Percentiles rank a stretch among this genome's conserved stretches.
phyloP scores from a whole-genome alignment of 305 asterid genomes.

The Fraxinus nigra region DNA sequence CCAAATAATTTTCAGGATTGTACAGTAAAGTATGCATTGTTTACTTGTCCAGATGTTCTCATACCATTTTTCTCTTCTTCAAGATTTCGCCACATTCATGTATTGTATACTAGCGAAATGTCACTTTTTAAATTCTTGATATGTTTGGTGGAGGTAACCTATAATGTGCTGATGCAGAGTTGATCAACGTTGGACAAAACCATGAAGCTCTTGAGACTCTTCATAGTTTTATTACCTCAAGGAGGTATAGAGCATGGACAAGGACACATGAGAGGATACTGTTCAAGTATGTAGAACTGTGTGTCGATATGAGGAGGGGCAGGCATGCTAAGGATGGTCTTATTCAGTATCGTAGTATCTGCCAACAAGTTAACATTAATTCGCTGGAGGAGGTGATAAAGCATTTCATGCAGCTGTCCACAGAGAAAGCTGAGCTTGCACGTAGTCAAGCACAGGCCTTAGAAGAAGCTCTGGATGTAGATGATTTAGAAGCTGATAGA shows the following conservation, averaged over 20 bases:
- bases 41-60: not conserved
- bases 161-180: slow-evolving; percentile 53
- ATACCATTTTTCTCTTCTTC: not conserved
- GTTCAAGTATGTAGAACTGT: slow-evolving; percentile 93
- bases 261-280: slow-evolving; percentile 80
- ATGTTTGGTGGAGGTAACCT: not conserved
- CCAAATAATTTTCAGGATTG: not conserved
- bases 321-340: slow-evolving; percentile 97
- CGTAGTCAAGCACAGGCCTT: slow-evolving; percentile 81
- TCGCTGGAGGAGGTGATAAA: slow-evolving; percentile 95
- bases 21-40: not conserved
- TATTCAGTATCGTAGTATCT: slow-evolving; percentile 90
- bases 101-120: not conserved
- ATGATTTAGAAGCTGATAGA: slow-evolving; percentile 93
- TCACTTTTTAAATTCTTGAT: slow-evolving; percentile 1
- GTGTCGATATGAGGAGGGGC: slow-evolving; percentile 98
- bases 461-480: slow-evolving; percentile 91
- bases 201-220: slow-evolving; percentile 96
- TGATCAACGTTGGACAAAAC: slow-evolving; percentile 88
- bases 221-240: slow-evolving; percentile 83
- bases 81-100: not conserved
- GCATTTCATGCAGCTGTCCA: slow-evolving; percentile 94
- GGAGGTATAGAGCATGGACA: slow-evolving; percentile 97
- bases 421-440: slow-evolving; percentile 89
- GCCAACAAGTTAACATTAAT: slow-evolving; percentile 91